Evolutionary conservation across 495 filamentous ascomycete genomes (phyloP), one percentile per base, ranked within the genome.

Genomic region (Hypoxylon lenormandii): DNA sequence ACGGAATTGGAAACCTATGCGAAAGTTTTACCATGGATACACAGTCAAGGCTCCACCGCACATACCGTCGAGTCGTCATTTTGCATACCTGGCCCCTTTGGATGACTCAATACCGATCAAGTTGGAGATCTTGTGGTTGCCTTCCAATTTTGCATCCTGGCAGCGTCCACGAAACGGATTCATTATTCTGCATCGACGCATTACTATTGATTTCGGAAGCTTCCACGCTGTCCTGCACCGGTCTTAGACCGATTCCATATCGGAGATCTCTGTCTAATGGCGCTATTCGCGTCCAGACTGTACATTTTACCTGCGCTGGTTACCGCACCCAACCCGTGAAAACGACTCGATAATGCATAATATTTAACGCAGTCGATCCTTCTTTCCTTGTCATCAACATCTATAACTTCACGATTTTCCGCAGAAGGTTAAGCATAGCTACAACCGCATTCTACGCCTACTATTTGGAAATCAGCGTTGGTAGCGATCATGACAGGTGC

Each of bases 271-370:
- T 21, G 2, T 16, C 16, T 48, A 16, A n/a, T 19, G 40, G 47
- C 48, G 46, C 42, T n/a, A 61, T 19, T 37, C 22, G 48, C 23
- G 13, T 43, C 50, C 36, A 50, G 23, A 60, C 37, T 60, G 52
- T 64, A 65, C 61, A 63, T 61, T 11, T 60, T 50, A 58, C 22
- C 48, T 45, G 68, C 68, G 68, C 68, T 71, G 68, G 68, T 55
- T 63, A 66, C 36, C 68, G 68, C 57, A 66, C 42, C 28, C 28
- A 51, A 40, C 30, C 37, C 22, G 10, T 30, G 19, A 3, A 50
- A 61, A 54, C 30, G 53, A 71, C 61, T 19, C 47, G 52, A 76
- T 74, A 76, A 76, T 76, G 69, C 72, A 74, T 76, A 76, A 74
- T 76, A 67, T 23, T 72, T 60, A 60, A 60, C 63, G 15, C 60